Evolutionary conservation across 2,329 filamentous ascomycete species (phyloP), one percentile per base, ranked within the genome.

Genomic region (Pseudogymnoascus sp.): DNA sequence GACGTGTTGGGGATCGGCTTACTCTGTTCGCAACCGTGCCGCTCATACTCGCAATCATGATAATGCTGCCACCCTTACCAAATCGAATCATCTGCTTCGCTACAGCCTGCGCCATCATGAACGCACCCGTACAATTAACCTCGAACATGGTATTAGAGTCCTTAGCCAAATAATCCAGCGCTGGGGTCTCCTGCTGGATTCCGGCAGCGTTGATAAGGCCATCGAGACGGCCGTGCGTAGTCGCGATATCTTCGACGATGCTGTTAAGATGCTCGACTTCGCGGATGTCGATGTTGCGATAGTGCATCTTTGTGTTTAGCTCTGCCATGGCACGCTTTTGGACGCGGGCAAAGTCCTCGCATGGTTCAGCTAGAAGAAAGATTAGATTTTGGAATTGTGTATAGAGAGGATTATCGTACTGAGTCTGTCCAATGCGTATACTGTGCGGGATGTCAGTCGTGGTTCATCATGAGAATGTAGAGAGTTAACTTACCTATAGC

Each of bases 191-290:
- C 70, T 90, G 84, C 72, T 90, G 85, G 39, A 81, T 80, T 0
- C 85, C 87, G 0, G 87, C 87, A 0, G 86, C 86, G 0, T 86
- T 86, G 14, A 90, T 77, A 50, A 89, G 73, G 0, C 87, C 87
- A 67, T 90, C 84, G 65, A 90, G 72, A 8, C 84, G 79, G 5
- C 80, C 77, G 65, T 89, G 81, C 43, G 78, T 74, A 34, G 81
- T 77, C 12, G 80, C 85, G 64, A 90, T 89, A 1, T 76, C 75
- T 43, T 77, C 75, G 34, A 90, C 77, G 32, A 81, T 75, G 64
- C 75, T 74, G 68, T 88, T 81, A 9, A 90, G 77, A 4, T 76
- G 73, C 4, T 78, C 74, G 0, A 82, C 81, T 70, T 90, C 82
- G 25, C 81, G 79, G 12, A 90, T 86, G 68, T 90, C 87, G 60